Base-by-base conservation (phyloP, 2,329 filamentous ascomycete species). In the Verticillium tricorpus region DNA sequence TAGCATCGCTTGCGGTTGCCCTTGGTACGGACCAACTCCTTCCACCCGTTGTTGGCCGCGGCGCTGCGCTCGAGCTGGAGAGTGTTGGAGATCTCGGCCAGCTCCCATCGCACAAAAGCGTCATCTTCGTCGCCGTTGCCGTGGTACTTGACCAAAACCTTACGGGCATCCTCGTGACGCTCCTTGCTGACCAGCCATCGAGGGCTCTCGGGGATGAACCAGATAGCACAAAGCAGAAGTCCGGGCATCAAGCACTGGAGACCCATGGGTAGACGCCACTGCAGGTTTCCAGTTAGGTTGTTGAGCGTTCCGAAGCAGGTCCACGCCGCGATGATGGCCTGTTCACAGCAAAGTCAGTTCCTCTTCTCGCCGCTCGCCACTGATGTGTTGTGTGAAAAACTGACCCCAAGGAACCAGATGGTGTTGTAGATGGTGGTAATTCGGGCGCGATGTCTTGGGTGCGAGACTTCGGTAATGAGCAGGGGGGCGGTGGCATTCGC, bases 41-140 rank as follows among this genome's bases (percentile, higher is more conserved):
- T 57, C 69, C 84, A 87, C 63, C 75, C 80, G 69, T 77, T 82
- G 61, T 73, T 77, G 54, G 76, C 73, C 67, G 77, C 74, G 68
- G 73, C 75, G 66, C 79, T 74, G 66, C 79, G 76, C 71, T 86
- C 85, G 28, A 85, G 69, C 61, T 76, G 74, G 62, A 86, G 76
- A 7, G 84, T 85, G 69, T 85, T 82, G 71, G 80, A 81, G 71
- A 88, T 87, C 72, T 88, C 85, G 37, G 77, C 77, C 72, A 78
- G 85, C 68, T 87, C 84, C 68, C 84, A 83, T 66, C 85, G 81
- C 5, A 88, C 85, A 17, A 80, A 80, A 12, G 80, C 72, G 71
- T 86, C 68, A 31, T 72, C 63, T 54, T 63, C 65, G 65, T 74
- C 64, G 39, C 71, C 72, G 56, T 72, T 71, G 61, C 71, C 71